Conservation (phyloP, 2,329 filamentous ascomycete genomes). For the Trichoderma afroharzianum region DNA sequence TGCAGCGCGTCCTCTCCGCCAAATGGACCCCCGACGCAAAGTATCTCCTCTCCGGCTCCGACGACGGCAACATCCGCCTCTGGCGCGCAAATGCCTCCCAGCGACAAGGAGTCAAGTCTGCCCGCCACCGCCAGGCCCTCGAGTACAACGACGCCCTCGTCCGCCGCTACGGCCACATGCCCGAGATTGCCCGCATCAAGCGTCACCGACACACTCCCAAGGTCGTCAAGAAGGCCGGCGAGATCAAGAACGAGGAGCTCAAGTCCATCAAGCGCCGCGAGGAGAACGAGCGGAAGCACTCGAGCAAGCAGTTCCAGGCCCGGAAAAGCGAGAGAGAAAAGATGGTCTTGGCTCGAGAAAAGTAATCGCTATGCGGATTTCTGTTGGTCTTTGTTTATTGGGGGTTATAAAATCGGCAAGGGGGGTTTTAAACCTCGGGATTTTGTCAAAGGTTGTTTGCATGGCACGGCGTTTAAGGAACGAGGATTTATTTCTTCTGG, state of each 20-base stretch:
- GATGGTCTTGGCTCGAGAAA: conserved; percentile 71
- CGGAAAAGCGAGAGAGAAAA: conserved; percentile 83
- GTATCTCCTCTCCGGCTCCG: conserved; percentile 85
- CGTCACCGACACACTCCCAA: conserved; percentile 89
- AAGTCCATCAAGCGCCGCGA: conserved; percentile 83
- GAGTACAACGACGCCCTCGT: conserved; percentile 88
- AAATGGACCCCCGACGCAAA: conserved; percentile 85
- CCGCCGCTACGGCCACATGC: conserved; percentile 88
- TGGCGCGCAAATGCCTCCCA: conserved; percentile 87
- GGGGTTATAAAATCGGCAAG: neutral
- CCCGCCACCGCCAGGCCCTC: conserved; percentile 78
- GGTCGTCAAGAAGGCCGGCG: conserved; percentile 89
- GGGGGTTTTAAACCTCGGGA: neutral
- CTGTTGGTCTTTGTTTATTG: neutral
- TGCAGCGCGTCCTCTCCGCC: conserved; percentile 88
- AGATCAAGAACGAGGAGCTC: conserved; percentile 91
- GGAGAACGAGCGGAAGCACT: conserved; percentile 92
- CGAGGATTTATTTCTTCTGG: neutral
- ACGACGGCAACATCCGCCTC: conserved; percentile 83
- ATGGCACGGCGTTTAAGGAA: conserved; percentile 34
- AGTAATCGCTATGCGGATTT: conserved; percentile 34
- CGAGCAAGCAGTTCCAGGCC: conserved; percentile 73
- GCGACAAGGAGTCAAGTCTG: conserved; percentile 79
- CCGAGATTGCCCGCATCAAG: conserved; percentile 86
- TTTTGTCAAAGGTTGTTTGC: conserved; percentile 21